Conservation (phyloP, 495 filamentous ascomycete genomes). For the Penicillium silybi region DNA sequence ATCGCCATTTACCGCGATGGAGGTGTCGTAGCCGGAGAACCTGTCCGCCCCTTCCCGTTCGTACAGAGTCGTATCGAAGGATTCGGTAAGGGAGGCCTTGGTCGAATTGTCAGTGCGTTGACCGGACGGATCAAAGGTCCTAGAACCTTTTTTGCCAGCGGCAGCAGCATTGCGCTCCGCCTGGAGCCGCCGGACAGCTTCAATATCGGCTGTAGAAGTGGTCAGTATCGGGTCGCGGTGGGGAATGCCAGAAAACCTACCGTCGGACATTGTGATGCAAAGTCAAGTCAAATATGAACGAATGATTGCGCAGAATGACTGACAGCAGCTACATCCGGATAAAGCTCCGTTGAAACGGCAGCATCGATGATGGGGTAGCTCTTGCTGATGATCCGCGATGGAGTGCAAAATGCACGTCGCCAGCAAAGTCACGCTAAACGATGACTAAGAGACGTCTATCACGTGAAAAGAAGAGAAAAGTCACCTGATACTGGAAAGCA, state of each 20-base stretch:
- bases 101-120: conserved; percentile 88
- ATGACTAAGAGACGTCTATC: conserved; percentile 14
- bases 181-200: conserved; percentile 76
- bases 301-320: conserved; percentile 28
- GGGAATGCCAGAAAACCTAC: conserved; percentile 34
- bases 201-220: conserved; percentile 63
- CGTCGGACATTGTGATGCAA: conserved; percentile 54
- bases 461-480: conserved; percentile 3
- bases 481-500: too few relatives aligned
- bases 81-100: conserved; percentile 93
- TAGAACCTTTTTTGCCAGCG: conserved; percentile 78
- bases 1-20: conserved; percentile 76
- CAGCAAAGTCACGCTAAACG: conserved; percentile 15
- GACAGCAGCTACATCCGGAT: conserved; percentile 44
- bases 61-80: conserved; percentile 91
- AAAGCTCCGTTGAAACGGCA: conserved; percentile 29
- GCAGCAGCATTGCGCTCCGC: conserved; percentile 87
- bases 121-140: conserved; percentile 77
- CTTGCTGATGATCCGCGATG: conserved; percentile 17
- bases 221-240: conserved; percentile 24
- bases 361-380: conserved; percentile 21
- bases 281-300: conserved; percentile 19
- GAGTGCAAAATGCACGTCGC: conserved; percentile 25
- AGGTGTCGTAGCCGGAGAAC: conserved; percentile 86
- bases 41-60: conserved; percentile 75